Evolutionary conservation across 2,329 filamentous ascomycete species (phyloP).

Genomic region (Aspergillus versicolor): DNA sequence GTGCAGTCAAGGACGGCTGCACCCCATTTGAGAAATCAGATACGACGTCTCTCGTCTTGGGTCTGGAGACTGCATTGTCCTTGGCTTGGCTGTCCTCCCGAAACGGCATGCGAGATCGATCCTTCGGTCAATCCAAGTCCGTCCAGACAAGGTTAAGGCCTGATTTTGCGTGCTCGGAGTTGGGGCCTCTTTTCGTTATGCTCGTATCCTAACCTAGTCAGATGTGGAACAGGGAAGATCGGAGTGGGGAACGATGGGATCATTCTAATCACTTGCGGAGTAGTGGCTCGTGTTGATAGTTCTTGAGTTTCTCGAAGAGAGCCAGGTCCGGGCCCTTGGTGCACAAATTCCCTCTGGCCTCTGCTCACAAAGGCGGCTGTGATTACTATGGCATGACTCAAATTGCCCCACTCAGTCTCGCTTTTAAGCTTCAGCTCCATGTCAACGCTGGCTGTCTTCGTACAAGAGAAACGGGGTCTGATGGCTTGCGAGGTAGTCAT

Average conservation of each 20-base stretch:
- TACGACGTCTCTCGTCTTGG: neutral
- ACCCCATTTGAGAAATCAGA: neutral
- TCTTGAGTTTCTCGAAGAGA: neutral
- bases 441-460: neutral
- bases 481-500: neutral
- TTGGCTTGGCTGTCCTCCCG: too few relatives aligned
- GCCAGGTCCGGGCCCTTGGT: neutral
- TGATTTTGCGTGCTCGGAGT: too few relatives aligned
- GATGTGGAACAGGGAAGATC: neutral
- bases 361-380: neutral
- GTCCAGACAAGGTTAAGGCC: too few relatives aligned
- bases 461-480: neutral
- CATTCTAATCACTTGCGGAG: neutral
- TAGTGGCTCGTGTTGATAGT: neutral
- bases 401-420: neutral
- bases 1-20: neutral
- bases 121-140: neutral
- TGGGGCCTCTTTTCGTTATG: neutral
- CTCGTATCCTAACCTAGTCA: neutral
- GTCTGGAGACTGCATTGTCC: too few relatives aligned
- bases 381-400: neutral
- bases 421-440: neutral
- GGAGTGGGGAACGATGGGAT: neutral
- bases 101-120: neutral
- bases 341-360: neutral